Evolutionary conservation across 495 filamentous ascomycete genomes (phyloP).

Genomic region (Daldinia caldariorum): DNA sequence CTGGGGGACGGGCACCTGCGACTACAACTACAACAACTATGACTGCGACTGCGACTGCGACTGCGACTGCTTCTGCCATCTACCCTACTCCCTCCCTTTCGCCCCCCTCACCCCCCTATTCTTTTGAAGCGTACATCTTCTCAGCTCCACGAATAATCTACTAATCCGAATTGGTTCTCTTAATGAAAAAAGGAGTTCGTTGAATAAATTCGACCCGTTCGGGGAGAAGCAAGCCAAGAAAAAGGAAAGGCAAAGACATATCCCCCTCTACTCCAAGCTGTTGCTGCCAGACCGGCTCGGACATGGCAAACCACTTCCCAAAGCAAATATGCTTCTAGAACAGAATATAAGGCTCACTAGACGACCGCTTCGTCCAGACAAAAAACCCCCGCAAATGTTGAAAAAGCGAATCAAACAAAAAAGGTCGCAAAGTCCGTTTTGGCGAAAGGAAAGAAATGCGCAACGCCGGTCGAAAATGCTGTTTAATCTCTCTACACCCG

Average conservation of each 20-base stretch:
- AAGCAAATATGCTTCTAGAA: constrained; percentile 42
- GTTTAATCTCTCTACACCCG: constrained; percentile 42
- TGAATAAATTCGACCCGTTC: constrained; percentile 30
- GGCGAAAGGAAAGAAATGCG: constrained; percentile 34
- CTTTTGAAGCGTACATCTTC: constrained; percentile 14
- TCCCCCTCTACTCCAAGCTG: constrained; percentile 47
- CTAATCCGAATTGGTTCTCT: constrained; percentile 12
- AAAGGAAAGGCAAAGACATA: constrained; percentile 35
- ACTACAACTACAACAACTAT: background rate
- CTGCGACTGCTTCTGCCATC: constrained; percentile 6
- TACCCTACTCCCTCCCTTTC: constrained; percentile 9
- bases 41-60: background rate
- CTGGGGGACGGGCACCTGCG: constrained; percentile 1
- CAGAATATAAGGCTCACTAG: constrained; percentile 33
- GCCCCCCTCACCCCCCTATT: background rate
- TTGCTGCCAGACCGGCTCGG: constrained; percentile 32
- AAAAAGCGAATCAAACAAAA: constrained; percentile 35
- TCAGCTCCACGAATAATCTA: constrained; percentile 32
- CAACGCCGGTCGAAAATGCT: constrained; percentile 44
- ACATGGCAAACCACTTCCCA: constrained; percentile 28
- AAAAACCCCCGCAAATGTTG: constrained; percentile 19
- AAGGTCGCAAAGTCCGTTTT: constrained; percentile 30
- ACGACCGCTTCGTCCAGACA: constrained; percentile 24
- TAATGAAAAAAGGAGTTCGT: constrained; percentile 23
- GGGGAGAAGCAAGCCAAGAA: constrained; percentile 33